Base-by-base conservation (phyloP, 192 early-diverging fungal genomes). In the Jimgerdemannia lactiflua region DNA sequence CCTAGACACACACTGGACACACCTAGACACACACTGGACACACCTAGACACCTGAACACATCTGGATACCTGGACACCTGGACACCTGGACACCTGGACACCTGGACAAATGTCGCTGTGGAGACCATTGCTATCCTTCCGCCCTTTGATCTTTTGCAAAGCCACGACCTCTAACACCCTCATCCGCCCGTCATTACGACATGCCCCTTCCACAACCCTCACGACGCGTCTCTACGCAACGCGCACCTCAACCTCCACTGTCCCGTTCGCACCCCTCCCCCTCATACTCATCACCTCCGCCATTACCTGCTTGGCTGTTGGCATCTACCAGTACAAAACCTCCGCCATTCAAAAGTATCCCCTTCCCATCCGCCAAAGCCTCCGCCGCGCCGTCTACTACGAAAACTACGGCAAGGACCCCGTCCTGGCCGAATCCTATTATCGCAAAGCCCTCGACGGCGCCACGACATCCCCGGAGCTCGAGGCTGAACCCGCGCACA, bases 311-410 rank as follows among this genome's bases (percentile, higher is more conserved):
- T 77, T 85, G 7, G 71, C 74, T 11, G 19, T 82, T 9, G 86
- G 86, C 3, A 71, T 90, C 4, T 90, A 85, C 71, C 81, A 86
- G 10, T 85, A 86, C 70, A 84, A 82, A 49, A 84, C 80, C 8
- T 88, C 87, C 0, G 80, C 82, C 20, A 81, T 90, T 43, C 82
- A 90, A 68, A 81, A 80, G 44, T 90, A 87, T 65, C 89, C 89
- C 10, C 77, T 79, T 64, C 73, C 74, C 29, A 82, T 90, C 69
- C 81, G 87, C 19, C 77, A 80, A 63, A 79, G 85, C 43, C 79
- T 90, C 19, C 83, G 83, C 39, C 85, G 86, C 49, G 89, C 83
- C 8, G 73, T 90, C 4, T 90, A 87, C 65, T 90, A 87, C 49
- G 80, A 86, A 64, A 86, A 87, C 69, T 83, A 86, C 70, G 78